Evolutionary conservation across 2,329 filamentous ascomycete genomes (phyloP), one percentile per base, ranked within the genome.

Genomic region (Aspergillus fijiensis): DNA sequence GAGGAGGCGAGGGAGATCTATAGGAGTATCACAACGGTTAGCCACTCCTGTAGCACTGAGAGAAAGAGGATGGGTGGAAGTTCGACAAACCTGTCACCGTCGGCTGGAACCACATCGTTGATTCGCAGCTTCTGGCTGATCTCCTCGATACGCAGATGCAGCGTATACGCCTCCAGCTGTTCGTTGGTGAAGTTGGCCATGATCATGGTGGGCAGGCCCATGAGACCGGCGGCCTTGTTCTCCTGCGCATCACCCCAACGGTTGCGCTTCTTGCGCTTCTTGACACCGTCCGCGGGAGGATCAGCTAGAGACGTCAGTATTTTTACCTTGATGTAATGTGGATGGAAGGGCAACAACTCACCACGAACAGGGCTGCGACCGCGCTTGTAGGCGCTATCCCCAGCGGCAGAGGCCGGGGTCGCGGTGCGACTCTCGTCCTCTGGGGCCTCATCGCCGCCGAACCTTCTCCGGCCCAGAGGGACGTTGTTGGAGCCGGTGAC

Each of bases 41-140:
- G 35, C 21, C 6, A 5, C 4, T n/a, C 5, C 31, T 62, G 57
- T 12, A 16, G 33, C 11, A 16, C 16, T 10, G 7, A 3, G 33
- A 14, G 16, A 12, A 3, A 12, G 31, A 12, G 31, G 12, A 12
- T 33, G 9, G 31, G 31, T 10, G 57, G 49, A 14, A 58, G 25
- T 45, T 35, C 33, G 39, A 55, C 89, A 69, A 83, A 96, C 94
- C 95, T 88, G 75, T 98, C 94, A 69, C 92, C 93, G 80, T 98
- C 95, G 69, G 91, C 92, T 60, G 95, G 95, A 63, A 99, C 95
- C 57, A 99, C 95, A 83, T 99, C 95, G 81, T 98, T 96, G 78
- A 99, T 99, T 73, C 94, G 90, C 69, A 99, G 87, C 85, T 99
- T 99, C 81, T 99, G 94, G 75, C 92, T 98, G 73, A 99, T 99